A percentile compares a stretch with the other conserved stretches of the same genome.
Evolutionary conservation across 2,329 filamentous ascomycete species (phyloP).

Genomic region (Elsinoe perseae): DNA sequence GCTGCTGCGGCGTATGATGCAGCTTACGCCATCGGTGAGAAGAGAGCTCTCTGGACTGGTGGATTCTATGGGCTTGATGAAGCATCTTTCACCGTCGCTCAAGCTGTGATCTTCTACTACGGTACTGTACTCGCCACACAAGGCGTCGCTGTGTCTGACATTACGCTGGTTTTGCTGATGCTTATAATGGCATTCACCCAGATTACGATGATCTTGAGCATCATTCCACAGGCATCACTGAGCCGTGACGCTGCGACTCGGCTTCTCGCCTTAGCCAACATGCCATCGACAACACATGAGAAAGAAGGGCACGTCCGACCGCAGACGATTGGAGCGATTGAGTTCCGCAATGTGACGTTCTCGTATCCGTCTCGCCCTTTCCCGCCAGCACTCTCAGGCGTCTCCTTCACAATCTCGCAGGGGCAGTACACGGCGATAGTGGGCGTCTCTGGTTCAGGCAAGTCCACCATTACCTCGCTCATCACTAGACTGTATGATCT

Average conservation of each 20-base stretch:
- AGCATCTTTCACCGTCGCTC: constrained; percentile 61
- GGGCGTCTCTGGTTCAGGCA: constrained; percentile 80
- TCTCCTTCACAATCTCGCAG: constrained; percentile 58
- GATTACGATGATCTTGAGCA: constrained; percentile 59
- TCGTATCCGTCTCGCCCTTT: constrained; percentile 56
- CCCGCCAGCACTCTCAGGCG: constrained; percentile 27
- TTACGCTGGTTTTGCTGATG: constrained; percentile 71
- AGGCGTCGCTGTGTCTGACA: constrained; percentile 45
- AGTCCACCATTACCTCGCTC: constrained; percentile 72
- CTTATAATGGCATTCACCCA: constrained; percentile 77
- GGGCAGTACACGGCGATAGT: constrained; percentile 70
- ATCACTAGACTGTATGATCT: constrained; percentile 61
- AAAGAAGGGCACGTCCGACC: constrained; percentile 42
- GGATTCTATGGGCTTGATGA: constrained; percentile 72
- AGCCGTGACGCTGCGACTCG: constrained; percentile 64
- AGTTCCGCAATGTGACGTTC: constrained; percentile 60
- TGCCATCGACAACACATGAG: constrained; percentile 55
- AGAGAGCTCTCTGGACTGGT: constrained; percentile 59
- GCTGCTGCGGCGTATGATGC: constrained; percentile 46
- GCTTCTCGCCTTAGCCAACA: constrained; percentile 60
- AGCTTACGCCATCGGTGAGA: constrained; percentile 55
- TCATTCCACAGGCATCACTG: constrained; percentile 72
- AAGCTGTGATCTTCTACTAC: constrained; percentile 78
- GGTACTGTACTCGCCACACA: constrained; percentile 57
- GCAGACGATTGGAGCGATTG: constrained; percentile 44